Percentiles rank a stretch among this genome's conserved stretches.
phyloP scores from a whole-genome alignment of 2,329 filamentous ascomycete genomes.

The Colletotrichum filicis region DNA sequence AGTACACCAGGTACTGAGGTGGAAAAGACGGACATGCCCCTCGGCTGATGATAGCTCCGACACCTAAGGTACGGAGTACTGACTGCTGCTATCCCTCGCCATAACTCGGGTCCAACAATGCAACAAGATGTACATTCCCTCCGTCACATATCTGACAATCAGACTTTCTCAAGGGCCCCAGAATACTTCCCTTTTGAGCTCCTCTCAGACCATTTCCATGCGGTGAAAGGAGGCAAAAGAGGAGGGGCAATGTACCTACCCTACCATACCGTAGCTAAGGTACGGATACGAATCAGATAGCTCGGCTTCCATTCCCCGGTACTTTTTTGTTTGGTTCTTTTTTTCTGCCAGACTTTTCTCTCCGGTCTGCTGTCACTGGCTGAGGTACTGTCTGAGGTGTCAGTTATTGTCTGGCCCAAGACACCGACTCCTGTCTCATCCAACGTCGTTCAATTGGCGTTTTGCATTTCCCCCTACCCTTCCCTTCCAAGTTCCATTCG shows the following conservation, averaged over 20 bases:
- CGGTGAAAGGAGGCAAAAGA: not conserved
- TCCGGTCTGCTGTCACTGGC: too few relatives aligned
- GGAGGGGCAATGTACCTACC: not conserved
- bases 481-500: too few relatives aligned
- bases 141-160: not conserved
- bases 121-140: not conserved
- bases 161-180: not conserved
- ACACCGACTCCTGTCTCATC: slow-evolving; percentile 25
- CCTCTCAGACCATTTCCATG: not conserved
- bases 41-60: not conserved
- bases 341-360: not conserved
- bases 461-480: not conserved
- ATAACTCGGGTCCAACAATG: not conserved
- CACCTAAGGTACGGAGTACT: not conserved
- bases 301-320: not conserved
- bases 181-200: not conserved
- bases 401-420: not conserved
- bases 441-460: slow-evolving; percentile 21
- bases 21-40: too few relatives aligned
- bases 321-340: too few relatives aligned
- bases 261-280: not conserved
- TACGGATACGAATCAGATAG: not conserved
- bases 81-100: not conserved
- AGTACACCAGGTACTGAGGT: too few relatives aligned
- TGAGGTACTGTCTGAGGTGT: not conserved